A percentile compares a stretch with the other conserved stretches of the same genome.
Conservation (phyloP, 169 alveolate species). For the Plasmodium blacklocki region DNA sequence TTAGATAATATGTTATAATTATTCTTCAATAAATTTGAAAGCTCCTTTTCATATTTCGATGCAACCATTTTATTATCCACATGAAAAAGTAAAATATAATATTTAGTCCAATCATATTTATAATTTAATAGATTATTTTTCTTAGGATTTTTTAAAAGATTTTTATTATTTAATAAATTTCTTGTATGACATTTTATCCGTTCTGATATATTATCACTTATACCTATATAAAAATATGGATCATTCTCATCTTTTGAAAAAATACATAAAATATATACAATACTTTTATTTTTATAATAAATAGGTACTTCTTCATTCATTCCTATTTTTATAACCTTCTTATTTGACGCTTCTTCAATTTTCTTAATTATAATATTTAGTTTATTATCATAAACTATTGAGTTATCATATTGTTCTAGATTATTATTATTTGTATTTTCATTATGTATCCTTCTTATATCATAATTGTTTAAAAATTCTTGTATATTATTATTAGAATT, state of each 20-base stretch:
- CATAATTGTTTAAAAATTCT: background rate
- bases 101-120: slow-evolving; percentile 35
- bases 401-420: background rate
- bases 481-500: background rate
- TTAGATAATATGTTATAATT: slow-evolving; percentile 49
- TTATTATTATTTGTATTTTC: background rate
- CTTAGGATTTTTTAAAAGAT: slow-evolving; percentile 67
- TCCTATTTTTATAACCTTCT: slow-evolving; percentile 33
- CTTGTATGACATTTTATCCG: slow-evolving; percentile 64
- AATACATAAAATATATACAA: slow-evolving; percentile 69
- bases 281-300: slow-evolving; percentile 73
- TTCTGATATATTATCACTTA: slow-evolving; percentile 77
- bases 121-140: slow-evolving; percentile 56
- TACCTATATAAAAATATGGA: slow-evolving; percentile 76
- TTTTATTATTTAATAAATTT: slow-evolving; percentile 69
- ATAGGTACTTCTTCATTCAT: slow-evolving; percentile 75
- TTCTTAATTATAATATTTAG: slow-evolving; percentile 20
- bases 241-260: slow-evolving; percentile 22
- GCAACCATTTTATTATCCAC: slow-evolving; percentile 71
- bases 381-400: slow-evolving; percentile 27
- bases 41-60: slow-evolving; percentile 54
- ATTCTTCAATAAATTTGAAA: slow-evolving; percentile 26
- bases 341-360: slow-evolving; percentile 33
- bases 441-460: background rate
- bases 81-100: slow-evolving; percentile 62